A percentile compares a stretch with the other conserved stretches of the same genome.
These are phyloP conservation scores for Cadophora sp. DNA, from an alignment of 2,329 filamentous ascomycete genomes.

Conservation along the genomic window DNA sequence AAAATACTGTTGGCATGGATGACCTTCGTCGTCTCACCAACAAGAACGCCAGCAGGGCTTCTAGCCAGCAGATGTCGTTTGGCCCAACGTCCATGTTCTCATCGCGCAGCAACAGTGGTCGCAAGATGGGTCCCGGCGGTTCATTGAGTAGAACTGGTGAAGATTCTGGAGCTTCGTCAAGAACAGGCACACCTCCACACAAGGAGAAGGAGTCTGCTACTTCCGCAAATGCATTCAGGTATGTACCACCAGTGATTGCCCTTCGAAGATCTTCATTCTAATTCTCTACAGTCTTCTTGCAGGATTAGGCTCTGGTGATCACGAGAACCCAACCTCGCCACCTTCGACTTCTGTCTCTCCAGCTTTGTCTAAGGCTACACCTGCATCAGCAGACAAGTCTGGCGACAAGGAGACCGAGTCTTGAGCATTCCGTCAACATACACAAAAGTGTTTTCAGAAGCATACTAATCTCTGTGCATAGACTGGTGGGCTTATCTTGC, in stretches of 20 bases:
- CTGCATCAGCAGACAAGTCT: constrained; percentile 52
- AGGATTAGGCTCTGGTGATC: constrained; percentile 56
- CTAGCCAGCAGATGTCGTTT: constrained; percentile 68
- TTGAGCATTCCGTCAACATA: constrained; percentile 41
- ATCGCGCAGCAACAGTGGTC: constrained; percentile 89
- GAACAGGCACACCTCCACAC: constrained; percentile 86
- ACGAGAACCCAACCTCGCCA: constrained; percentile 71
- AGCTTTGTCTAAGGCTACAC: constrained; percentile 66
- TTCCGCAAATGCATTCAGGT: constrained; percentile 94
- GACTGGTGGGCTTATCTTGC: constrained; percentile 51
- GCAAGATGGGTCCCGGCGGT: constrained; percentile 78
- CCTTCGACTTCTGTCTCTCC: constrained; percentile 73
- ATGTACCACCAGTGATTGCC: constrained; percentile 49
- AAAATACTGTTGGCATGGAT: constrained; percentile 88
- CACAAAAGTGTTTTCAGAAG: constrained; percentile 47
- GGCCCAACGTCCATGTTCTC: constrained; percentile 88
- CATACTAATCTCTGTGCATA: constrained; percentile 54
- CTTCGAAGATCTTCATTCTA: constrained; percentile 32
- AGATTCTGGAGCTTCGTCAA: constrained; percentile 86
- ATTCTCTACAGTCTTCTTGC: constrained; percentile 55
- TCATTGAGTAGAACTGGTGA: constrained; percentile 77
- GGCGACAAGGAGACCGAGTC: constrained; percentile 57
- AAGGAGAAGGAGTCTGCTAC: constrained; percentile 66
- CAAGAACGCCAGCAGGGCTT: constrained; percentile 65
- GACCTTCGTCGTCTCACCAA: constrained; percentile 82